Percentiles rank a stretch among this genome's conserved stretches.
These are phyloP conservation scores for Blastocystis sp. DNA, from an alignment of 352 stramenopile species.

Conservation along the genomic window DNA sequence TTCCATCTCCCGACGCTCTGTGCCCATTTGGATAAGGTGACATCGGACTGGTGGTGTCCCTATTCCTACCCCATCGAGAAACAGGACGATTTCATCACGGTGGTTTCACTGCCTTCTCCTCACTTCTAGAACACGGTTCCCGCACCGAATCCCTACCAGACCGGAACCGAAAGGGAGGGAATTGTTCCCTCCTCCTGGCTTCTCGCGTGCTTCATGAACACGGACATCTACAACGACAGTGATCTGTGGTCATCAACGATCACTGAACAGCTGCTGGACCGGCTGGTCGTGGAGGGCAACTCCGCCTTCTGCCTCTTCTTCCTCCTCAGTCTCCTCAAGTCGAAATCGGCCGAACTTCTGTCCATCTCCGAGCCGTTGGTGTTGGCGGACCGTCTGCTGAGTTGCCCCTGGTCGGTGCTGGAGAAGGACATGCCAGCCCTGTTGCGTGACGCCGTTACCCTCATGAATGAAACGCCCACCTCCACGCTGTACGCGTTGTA, in stretches of 20 bases:
- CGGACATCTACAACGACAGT: constrained; percentile 6
- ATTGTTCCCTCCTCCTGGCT: constrained; percentile 37
- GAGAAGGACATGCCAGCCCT: neutral
- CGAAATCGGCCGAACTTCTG: neutral
- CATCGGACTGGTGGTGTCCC: constrained; percentile 4
- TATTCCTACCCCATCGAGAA: constrained; percentile 9
- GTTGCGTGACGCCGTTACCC: neutral
- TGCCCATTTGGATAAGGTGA: constrained; percentile 6
- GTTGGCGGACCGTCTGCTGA: neutral
- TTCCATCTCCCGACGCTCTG: neutral
- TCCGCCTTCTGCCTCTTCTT: constrained; percentile 4
- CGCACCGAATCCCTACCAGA: neutral
- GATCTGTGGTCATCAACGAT: constrained; percentile 6
- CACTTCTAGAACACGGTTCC: neutral
- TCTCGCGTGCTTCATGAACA: neutral
- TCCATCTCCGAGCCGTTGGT: neutral
- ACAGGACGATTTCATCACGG: constrained; percentile 41
- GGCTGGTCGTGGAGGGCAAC: constrained; percentile 31
- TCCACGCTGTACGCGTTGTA: neutral
- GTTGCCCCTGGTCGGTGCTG: neutral
- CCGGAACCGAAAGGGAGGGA: neutral
- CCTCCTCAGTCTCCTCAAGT: neutral
- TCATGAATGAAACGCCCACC: neutral
- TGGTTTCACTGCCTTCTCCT: neutral
- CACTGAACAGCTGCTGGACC: constrained; percentile 13